Evolutionary conservation across 768 basidiomycete genomes (phyloP), one percentile per base, ranked within the genome.

Genomic region (Clavaria fumosa): DNA sequence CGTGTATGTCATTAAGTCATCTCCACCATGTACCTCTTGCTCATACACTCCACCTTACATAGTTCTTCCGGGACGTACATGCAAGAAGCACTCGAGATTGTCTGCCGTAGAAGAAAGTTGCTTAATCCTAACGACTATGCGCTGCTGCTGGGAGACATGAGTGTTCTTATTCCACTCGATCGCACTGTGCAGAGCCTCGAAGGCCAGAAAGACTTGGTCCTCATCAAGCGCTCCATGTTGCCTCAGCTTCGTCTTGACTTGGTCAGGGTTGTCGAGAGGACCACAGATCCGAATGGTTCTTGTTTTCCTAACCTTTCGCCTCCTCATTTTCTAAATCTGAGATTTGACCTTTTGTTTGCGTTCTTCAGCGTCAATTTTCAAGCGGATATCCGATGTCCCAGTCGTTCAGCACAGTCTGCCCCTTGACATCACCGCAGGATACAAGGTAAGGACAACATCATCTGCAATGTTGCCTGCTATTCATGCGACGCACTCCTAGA

Each of bases 151-250:
- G 63, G 66, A 1, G 71, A 75, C 39, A 66, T 63, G 57, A 78
- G 75, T 40, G 77, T 93, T 27, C 58, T 88, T 38, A 77, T 89
- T 22, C 91, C 91, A 19, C 69, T 96, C 20, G 95, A 97, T 54
- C 70, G 91, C 14, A 97, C 95, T 0, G 93, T 97, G n/a, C 88
- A 86, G 23, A 89, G 85, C 59, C 60, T 97, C 50, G 81, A 86
- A 53, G 90, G 88, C 4, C 83, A 81, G 50, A 67, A 74, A 9
- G 83, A 91, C 47, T 64, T 97, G 12, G 68, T 79, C 7, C 65
- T 97, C 9, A 76, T 90, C 39, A 81, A 80, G 56, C 65, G 74
- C 48, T 76, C 70, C 40, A 80, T 78, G 69, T 62, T 93, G 2
- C 73, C 73, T 7, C 66, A 71, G 33, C 67, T 85, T 50, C 79